Evolutionary conservation across 768 basidiomycete genomes (phyloP).

Genomic region (Suillus spraguei): DNA sequence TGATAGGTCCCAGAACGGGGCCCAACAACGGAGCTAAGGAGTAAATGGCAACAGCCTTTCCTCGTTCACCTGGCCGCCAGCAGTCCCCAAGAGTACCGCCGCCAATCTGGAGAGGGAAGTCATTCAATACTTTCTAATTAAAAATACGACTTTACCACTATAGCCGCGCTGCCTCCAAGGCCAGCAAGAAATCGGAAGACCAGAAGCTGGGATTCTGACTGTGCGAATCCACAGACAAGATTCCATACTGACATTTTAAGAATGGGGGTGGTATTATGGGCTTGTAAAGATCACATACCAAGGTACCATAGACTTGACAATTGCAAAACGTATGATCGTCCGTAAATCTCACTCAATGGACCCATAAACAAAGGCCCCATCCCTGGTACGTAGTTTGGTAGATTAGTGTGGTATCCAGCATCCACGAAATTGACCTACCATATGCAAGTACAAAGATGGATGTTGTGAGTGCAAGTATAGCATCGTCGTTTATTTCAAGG

Average conservation of each 20-base stretch:
- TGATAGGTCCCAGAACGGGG: slow-evolving; percentile 64
- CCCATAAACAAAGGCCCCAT: slow-evolving; percentile 45
- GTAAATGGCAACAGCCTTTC: slow-evolving; percentile 63
- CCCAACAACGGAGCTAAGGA: slow-evolving; percentile 68
- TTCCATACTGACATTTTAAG: slow-evolving; percentile 51
- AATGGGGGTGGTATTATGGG: neutral
- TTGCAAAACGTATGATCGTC: slow-evolving; percentile 66
- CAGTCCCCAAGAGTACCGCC: slow-evolving; percentile 67
- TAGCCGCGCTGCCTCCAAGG: slow-evolving; percentile 71
- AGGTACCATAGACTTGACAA: slow-evolving; percentile 65
- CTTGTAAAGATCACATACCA: slow-evolving; percentile 37
- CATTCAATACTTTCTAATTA: neutral
- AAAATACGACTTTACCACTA: slow-evolving; percentile 38
- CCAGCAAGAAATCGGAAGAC: slow-evolving; percentile 72
- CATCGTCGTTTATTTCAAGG: slow-evolving; percentile 55
- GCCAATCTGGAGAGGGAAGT: slow-evolving; percentile 45
- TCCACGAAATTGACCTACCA: slow-evolving; percentile 38
- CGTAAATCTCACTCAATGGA: slow-evolving; percentile 73
- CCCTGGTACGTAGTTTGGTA: slow-evolving; percentile 6
- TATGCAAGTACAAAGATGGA: slow-evolving; percentile 64
- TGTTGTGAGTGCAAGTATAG: slow-evolving; percentile 57
- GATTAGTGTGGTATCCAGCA: neutral
- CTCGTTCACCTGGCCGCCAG: slow-evolving; percentile 64
- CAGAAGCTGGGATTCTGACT: slow-evolving; percentile 57
- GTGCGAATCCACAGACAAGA: slow-evolving; percentile 63